Evolutionary conservation across 2,329 filamentous ascomycete genomes (phyloP), one percentile per base, ranked within the genome.

Genomic region (Cordyceps pruinosa): DNA sequence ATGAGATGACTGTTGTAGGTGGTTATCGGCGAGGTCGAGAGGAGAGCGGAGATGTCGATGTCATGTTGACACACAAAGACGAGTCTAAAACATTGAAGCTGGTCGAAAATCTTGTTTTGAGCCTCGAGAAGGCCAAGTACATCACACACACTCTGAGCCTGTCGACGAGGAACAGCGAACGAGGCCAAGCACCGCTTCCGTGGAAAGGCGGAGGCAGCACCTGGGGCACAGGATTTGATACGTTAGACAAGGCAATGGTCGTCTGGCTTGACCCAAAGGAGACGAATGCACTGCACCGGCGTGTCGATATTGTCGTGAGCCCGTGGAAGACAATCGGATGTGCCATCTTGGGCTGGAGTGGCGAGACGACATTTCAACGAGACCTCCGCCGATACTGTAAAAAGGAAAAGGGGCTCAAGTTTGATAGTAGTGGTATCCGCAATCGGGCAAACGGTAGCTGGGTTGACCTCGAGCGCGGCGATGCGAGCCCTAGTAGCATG

Each of bases 311-410:
- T 58, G 93, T 97, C 62, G 78, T 97, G 60, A 85, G 84, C 23
- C 90, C 92, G 0, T 97, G 93, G 89, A 86, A 85, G 57, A 96
- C 90, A 0, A 85, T 89, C 0, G 93, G 94, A 0, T 97, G 91
- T 64, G 93, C 92, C 0, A 80, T 97, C 4, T 74, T 93, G 19
- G 92, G 91, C 2, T 97, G 93, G 94, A 87, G 83, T 17, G 89
- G 91, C 1, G 93, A 86, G 1, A 96, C 87, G 0, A 97, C 91
- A 0, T 97, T 97, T 63, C 84, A 97, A 74, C 78, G 93, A 25
- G 94, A 97, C 69, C 69, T 97, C 55, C 77, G 93, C 41, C 76
- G 86, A 34, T 96, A 93, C 71, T 90, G 87, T 60, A 92, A 89
- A 70, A 79, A 84, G 37, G 77, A 80, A 58, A 85, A 82, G 64